These are phyloP conservation scores for Cenchrus fungigraminus DNA, from an alignment of 176 grass and related monocot genomes.

Conservation along the genomic window DNA sequence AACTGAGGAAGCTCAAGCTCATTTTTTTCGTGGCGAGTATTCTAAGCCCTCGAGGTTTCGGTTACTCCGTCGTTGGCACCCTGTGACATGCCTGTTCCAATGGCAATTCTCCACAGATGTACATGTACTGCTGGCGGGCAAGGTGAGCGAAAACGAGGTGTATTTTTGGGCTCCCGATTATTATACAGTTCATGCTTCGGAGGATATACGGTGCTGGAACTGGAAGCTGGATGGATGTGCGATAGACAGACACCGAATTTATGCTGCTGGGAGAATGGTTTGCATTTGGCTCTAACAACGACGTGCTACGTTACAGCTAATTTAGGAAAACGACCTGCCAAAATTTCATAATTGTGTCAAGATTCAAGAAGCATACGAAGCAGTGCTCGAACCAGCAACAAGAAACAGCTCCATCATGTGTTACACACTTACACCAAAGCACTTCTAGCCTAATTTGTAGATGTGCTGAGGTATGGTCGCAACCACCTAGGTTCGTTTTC, in stretches of 20 bases:
- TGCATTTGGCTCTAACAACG: neutral
- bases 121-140: neutral
- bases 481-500: too few species aligned
- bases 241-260: neutral
- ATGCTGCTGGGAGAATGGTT: neutral
- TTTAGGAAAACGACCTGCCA: neutral
- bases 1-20: conserved; percentile 29
- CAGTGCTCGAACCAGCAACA: neutral
- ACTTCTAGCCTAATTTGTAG: too few species aligned
- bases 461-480: too few species aligned
- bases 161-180: neutral
- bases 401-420: neutral
- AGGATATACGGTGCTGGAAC: neutral
- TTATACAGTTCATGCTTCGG: conserved; percentile 35
- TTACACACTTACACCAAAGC: neutral
- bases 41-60: neutral
- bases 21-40: conserved; percentile 18
- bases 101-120: too few species aligned
- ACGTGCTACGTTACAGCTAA: conserved; percentile 23
- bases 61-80: conserved; percentile 1
- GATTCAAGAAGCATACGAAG: neutral
- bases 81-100: too few species aligned
- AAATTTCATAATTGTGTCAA: neutral
- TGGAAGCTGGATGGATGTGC: neutral
- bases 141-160: conserved; percentile 15